phyloP scores from a whole-genome alignment of 768 basidiomycete genomes.

The Omphalotus guepiniiformis region DNA sequence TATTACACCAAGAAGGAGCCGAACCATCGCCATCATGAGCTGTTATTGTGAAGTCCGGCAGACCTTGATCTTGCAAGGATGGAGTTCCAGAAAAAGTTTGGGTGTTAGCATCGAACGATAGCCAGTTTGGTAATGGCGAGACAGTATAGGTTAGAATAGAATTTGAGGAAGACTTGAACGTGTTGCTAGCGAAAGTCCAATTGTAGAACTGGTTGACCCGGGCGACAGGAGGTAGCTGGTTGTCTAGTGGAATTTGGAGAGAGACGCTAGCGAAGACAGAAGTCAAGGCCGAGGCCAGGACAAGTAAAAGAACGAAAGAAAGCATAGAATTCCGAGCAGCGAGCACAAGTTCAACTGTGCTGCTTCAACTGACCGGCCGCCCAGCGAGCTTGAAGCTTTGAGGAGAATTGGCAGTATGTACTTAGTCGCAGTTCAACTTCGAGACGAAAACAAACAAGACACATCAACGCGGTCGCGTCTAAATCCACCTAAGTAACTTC shows the following conservation, averaged over 20 bases:
- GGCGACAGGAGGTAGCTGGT: conserved; percentile 78
- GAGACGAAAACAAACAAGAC: too few species aligned
- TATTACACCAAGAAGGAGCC: conserved; percentile 47
- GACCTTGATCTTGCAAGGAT: conserved; percentile 54
- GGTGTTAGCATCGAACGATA: conserved; percentile 60
- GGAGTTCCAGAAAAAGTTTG: conserved; percentile 72
- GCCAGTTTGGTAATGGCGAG: conserved; percentile 67
- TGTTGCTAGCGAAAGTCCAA: conserved; percentile 64
- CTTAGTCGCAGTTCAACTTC: too few species aligned
- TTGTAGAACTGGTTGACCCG: conserved; percentile 58
- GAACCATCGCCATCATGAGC: conserved; percentile 52
- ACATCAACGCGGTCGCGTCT: too few species aligned
- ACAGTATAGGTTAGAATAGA: conserved; percentile 47
- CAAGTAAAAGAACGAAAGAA: conserved; percentile 48
- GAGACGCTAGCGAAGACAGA: conserved; percentile 40
- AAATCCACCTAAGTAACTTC: not conserved
- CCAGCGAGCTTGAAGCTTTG: conserved; percentile 46
- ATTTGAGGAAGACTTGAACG: conserved; percentile 54
- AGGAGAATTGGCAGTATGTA: too few species aligned
- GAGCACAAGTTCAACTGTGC: conserved; percentile 8
- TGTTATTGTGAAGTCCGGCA: conserved; percentile 54
- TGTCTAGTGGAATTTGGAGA: conserved; percentile 57
- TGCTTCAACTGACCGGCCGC: conserved; percentile 42
- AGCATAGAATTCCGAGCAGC: conserved; percentile 39
- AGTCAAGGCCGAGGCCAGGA: conserved; percentile 35